Evolutionary conservation across 345 rosid species (phyloP).

Genomic region (rapeseed (Brassica napus)): DNA sequence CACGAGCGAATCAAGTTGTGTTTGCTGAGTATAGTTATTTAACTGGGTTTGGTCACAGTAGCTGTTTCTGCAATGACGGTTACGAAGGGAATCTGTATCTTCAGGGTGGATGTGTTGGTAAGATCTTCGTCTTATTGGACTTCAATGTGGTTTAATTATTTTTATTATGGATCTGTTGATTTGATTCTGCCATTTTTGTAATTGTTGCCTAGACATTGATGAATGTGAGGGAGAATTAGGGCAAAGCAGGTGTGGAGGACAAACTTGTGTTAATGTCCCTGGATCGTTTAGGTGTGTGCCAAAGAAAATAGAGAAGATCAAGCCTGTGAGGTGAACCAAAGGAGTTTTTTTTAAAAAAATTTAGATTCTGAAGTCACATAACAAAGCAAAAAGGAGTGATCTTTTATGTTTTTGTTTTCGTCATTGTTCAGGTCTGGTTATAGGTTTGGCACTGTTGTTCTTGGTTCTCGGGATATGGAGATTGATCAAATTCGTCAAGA

Average conservation of each 20-base stretch:
- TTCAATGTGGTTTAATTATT: not conserved
- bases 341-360: too few species aligned
- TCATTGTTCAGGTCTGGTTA: conserved; percentile 14
- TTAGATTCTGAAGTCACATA: too few species aligned
- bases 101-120: conserved; percentile 43
- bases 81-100: conserved; percentile 46
- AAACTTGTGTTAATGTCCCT: not conserved
- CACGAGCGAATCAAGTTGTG: not conserved
- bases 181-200: not conserved
- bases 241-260: not conserved
- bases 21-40: conserved; percentile 8
- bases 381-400: conserved; percentile 3
- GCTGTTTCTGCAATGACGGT: conserved; percentile 41
- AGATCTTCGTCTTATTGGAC: not conserved
- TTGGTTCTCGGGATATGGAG: conserved; percentile 29
- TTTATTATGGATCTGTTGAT: not conserved
- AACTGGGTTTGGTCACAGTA: conserved; percentile 8
- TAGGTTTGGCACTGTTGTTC: conserved; percentile 15
- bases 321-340: too few species aligned
- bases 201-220: conserved; percentile 26
- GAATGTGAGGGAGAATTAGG: conserved; percentile 30
- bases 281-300: too few species aligned
- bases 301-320: too few species aligned
- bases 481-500: conserved; percentile 22
- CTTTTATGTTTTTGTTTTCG: not conserved